Conservation (phyloP, 1,139 yeast species). For the Candida sanyaensis region DNA sequence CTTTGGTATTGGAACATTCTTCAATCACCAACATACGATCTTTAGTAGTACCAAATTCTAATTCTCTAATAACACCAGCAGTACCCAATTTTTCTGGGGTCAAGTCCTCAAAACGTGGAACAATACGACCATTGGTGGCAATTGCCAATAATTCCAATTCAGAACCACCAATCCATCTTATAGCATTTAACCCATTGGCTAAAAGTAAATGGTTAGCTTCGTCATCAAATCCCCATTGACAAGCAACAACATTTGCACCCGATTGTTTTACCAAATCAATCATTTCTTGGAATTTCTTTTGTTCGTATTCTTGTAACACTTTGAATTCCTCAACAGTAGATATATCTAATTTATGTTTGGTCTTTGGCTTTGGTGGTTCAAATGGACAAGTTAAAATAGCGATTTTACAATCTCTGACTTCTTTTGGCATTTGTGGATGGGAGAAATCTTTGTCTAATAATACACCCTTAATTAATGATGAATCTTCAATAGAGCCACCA, state of each 20-base stretch:
- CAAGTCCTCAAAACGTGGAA: conserved; percentile 94
- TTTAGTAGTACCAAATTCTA: conserved; percentile 94
- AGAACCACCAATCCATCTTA: conserved; percentile 99
- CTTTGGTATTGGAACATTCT: conserved; percentile 83
- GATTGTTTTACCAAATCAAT: conserved; percentile 80
- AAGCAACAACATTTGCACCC: conserved; percentile 95
- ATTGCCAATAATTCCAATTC: conserved; percentile 95
- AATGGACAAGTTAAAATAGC: conserved; percentile 98
- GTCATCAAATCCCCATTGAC: conserved; percentile 99
- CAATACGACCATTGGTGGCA: conserved; percentile 96
- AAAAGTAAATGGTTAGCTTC: conserved; percentile 94
- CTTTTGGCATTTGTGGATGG: conserved; percentile 97
- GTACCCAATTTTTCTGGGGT: conserved; percentile 81
- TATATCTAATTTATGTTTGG: conserved; percentile 95
- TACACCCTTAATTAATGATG: conserved; percentile 85
- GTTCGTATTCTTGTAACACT: conserved; percentile 88
- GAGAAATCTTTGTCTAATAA: conserved; percentile 94
- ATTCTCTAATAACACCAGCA: conserved; percentile 83
- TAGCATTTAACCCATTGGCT: conserved; percentile 89
- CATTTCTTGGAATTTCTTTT: conserved; percentile 90
- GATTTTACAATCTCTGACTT: conserved; percentile 75
- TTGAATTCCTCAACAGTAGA: conserved; percentile 90
- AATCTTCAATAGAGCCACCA: conserved; percentile 91
- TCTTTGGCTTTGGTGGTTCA: conserved; percentile 99
- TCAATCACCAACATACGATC: conserved; percentile 96